Evolutionary conservation across 768 basidiomycete genomes (phyloP).

Genomic region (Pulveroboletus sp.): DNA sequence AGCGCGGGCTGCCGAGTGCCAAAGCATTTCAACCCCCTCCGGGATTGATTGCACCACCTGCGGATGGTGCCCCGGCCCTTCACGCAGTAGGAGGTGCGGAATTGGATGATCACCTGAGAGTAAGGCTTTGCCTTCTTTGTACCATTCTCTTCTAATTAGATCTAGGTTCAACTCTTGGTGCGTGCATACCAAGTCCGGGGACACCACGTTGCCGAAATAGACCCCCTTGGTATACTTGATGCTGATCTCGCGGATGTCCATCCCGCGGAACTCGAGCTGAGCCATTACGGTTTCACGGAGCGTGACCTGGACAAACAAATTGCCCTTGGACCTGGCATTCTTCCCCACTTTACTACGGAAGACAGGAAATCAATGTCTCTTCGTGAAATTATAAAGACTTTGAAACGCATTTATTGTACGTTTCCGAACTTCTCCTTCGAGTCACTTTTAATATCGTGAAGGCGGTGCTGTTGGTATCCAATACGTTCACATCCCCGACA

Average conservation of each 20-base stretch:
- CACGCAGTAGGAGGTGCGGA: slow-evolving; percentile 68
- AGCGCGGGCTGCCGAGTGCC: slow-evolving; percentile 75
- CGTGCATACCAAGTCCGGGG: slow-evolving; percentile 99
- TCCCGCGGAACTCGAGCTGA: slow-evolving; percentile 90
- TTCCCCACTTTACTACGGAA: slow-evolving; percentile 90
- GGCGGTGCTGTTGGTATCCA: slow-evolving; percentile 88
- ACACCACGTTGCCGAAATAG: slow-evolving; percentile 93
- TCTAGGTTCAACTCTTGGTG: slow-evolving; percentile 92
- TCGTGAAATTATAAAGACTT: slow-evolving; percentile 85
- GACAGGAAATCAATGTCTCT: slow-evolving; percentile 87
- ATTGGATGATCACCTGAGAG: slow-evolving; percentile 93
- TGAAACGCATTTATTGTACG: slow-evolving; percentile 94
- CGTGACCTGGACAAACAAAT: slow-evolving; percentile 94
- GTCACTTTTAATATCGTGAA: slow-evolving; percentile 27
- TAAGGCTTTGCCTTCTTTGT: slow-evolving; percentile 30
- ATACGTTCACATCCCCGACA: slow-evolving; percentile 95
- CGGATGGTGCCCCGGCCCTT: slow-evolving; percentile 79
- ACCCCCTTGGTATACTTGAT: slow-evolving; percentile 91
- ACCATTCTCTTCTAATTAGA: not conserved
- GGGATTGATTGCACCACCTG: slow-evolving; percentile 60
- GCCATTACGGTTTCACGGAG: slow-evolving; percentile 93
- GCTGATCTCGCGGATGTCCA: slow-evolving; percentile 76
- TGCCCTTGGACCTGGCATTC: slow-evolving; percentile 90
- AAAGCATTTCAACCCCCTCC: slow-evolving; percentile 89
- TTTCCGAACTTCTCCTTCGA: slow-evolving; percentile 9